Evolutionary conservation across 2,329 filamentous ascomycete genomes (phyloP).

Genomic region (Colletotrichum liaoningense): DNA sequence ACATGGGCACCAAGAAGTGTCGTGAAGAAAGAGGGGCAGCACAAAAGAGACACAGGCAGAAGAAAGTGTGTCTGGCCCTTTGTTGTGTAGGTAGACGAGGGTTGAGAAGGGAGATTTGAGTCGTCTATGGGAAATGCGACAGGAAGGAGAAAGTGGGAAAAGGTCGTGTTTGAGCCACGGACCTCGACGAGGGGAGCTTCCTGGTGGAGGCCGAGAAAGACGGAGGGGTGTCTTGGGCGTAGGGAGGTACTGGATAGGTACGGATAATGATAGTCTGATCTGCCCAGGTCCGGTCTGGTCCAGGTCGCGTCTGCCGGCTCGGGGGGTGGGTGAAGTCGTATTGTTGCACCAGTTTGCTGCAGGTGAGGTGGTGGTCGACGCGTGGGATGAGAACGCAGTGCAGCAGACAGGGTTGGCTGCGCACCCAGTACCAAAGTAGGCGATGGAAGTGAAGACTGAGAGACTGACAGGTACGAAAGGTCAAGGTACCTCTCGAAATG

Average conservation of each 20-base stretch:
- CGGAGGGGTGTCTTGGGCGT: background rate
- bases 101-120: conserved; percentile 20
- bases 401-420: background rate
- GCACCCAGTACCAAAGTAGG: background rate
- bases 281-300: background rate
- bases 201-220: background rate
- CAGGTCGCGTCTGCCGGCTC: conserved; percentile 12
- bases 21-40: background rate
- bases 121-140: conserved; percentile 12
- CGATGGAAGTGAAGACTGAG: background rate
- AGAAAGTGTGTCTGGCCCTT: conserved; percentile 4
- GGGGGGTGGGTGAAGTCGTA: conserved; percentile 6
- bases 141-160: background rate
- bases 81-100: conserved; percentile 6
- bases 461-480: background rate
- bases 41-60: conserved; percentile 4
- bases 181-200: background rate
- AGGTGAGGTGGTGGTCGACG: conserved; percentile 12
- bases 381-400: conserved; percentile 15
- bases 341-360: background rate
- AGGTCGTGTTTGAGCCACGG: conserved; percentile 10
- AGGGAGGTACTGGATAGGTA: background rate
- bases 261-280: background rate
- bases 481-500: background rate
- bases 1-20: conserved; percentile 15